These are phyloP conservation scores for Pouteria campechiana DNA, from an alignment of 179 eudicot genomes.

Conservation along the genomic window DNA sequence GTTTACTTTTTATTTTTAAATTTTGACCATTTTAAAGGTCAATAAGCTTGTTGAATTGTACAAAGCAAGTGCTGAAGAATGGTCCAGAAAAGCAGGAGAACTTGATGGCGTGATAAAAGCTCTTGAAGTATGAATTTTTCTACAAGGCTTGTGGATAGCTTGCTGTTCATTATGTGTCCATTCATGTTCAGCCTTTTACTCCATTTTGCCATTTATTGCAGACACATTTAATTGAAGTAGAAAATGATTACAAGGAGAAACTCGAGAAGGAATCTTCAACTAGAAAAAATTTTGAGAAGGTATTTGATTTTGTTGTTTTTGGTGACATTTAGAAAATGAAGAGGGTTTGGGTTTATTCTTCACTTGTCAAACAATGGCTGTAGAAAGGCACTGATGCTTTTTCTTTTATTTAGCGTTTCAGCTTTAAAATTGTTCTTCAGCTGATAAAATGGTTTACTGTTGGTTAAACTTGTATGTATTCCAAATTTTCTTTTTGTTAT, in stretches of 20 bases:
- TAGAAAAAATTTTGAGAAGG: slow-evolving; percentile 57
- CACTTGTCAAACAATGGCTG: too few relatives aligned
- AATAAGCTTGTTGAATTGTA: slow-evolving; percentile 82
- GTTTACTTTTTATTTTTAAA: neutral
- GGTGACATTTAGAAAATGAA: too few relatives aligned
- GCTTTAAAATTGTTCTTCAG: too few relatives aligned
- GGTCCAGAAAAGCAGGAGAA: slow-evolving; percentile 96
- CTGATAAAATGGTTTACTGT: too few relatives aligned
- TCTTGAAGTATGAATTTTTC: slow-evolving; percentile 48
- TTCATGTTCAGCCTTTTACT: too few relatives aligned
- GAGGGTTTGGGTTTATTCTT: too few relatives aligned
- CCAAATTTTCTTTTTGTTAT: neutral
- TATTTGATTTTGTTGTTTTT: too few relatives aligned
- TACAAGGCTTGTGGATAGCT: neutral
- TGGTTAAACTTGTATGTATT: too few relatives aligned
- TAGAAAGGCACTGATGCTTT: too few relatives aligned
- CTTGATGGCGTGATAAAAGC: slow-evolving; percentile 98
- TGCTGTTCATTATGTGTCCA: neutral
- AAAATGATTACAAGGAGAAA: slow-evolving; percentile 73
- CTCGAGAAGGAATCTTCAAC: slow-evolving; percentile 66
- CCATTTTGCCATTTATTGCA: too few relatives aligned
- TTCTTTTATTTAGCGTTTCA: too few relatives aligned
- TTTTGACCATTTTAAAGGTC: slow-evolving; percentile 13
- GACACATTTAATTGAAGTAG: slow-evolving; percentile 77
- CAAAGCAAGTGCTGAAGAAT: slow-evolving; percentile 94